Base-by-base conservation (phyloP, 495 filamentous ascomycete species). In the Tuber magnatum region DNA sequence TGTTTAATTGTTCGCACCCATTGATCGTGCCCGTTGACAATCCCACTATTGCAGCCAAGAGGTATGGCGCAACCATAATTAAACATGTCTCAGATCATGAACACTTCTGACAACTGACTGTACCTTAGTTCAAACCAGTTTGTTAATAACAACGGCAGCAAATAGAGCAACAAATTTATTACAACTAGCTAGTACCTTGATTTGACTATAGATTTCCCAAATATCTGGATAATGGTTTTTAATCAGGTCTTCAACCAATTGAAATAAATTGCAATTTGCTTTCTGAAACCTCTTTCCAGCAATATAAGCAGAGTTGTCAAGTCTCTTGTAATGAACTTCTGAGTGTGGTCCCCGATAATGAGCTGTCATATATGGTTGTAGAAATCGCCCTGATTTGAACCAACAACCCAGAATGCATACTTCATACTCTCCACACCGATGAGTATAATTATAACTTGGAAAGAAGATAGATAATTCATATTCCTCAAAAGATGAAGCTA, bases 321-420 rank as follows among this genome's bases (percentile, higher is more conserved):
- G 24, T 0, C 48, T 14, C 14, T 73, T 73, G 6, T 73, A 73
- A 16, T 73, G 48, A 9, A 32, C 10, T 0, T 32, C 44, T 10
- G 16, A 22, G 2, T 28, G 14, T 3, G 32, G 71, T 0, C 71
- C 38, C 0, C 20, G 46, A 40, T 73, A 73, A 38, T 65, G 16
- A 39, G 43, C 46, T 40, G 46, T 73, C 71, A 73, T 73, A n/a
- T 73, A 73, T 5, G 16, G 48, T 9, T 73, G 32, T 2, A 73
- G 3, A 40, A 73, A 73, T 4, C 71, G 9, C 7, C 38, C 71
- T 0, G 35, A 73, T 32, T 73, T 73, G 24, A 40, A 73, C 71
- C 32, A 65, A 5, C 28, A 51, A 1, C 20, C 71, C 3, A 72
- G 40, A 22, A 48, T 61, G 1, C 3, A n/a, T 0, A 12, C n/a